Percentiles rank a stretch among this genome's conserved stretches.
phyloP scores from a whole-genome alignment of 345 rosid species.

The Hypericum androsaemum region DNA sequence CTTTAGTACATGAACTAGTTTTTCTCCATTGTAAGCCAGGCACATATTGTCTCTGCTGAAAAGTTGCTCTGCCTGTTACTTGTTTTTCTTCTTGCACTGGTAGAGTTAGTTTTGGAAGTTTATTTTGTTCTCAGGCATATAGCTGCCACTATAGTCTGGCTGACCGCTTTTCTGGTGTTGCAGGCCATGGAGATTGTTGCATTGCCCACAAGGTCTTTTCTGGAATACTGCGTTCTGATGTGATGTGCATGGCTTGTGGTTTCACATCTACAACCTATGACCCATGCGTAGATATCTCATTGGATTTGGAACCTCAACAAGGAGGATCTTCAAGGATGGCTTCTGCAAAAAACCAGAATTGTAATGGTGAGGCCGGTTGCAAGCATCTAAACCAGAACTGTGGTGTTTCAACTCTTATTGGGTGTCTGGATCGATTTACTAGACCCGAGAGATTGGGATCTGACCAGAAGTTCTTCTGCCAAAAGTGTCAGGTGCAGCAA shows the following conservation, averaged over 20 bases:
- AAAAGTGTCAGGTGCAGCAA: slow-evolving; percentile 64
- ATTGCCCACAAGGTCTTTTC: slow-evolving; percentile 86
- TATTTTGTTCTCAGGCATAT: too few species aligned
- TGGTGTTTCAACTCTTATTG: slow-evolving; percentile 51
- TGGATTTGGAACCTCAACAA: slow-evolving; percentile 52
- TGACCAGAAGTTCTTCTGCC: slow-evolving; percentile 82
- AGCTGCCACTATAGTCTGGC: not conserved
- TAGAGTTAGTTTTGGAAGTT: too few species aligned
- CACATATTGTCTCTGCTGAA: too few species aligned
- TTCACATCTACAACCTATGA: slow-evolving; percentile 83
- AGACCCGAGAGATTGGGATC: slow-evolving; percentile 73
- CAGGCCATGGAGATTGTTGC: slow-evolving; percentile 78
- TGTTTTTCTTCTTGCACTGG: too few species aligned
- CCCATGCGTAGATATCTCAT: slow-evolving; percentile 84
- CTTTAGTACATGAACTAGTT: too few species aligned
- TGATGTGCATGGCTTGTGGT: slow-evolving; percentile 76
- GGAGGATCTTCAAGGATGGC: slow-evolving; percentile 24
- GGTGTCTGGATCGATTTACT: slow-evolving; percentile 79
- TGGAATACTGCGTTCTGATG: slow-evolving; percentile 85
- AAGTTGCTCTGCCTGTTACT: too few species aligned
- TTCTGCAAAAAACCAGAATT: slow-evolving; percentile 25
- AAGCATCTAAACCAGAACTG: slow-evolving; percentile 24
- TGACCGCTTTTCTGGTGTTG: slow-evolving; percentile 15
- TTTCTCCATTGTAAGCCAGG: too few species aligned
- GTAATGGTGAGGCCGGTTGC: slow-evolving; percentile 39